Percentiles rank a stretch among this genome's conserved stretches.
Conservation (phyloP, 2,329 filamentous ascomycete species). For the Stromatinia cepivora region DNA sequence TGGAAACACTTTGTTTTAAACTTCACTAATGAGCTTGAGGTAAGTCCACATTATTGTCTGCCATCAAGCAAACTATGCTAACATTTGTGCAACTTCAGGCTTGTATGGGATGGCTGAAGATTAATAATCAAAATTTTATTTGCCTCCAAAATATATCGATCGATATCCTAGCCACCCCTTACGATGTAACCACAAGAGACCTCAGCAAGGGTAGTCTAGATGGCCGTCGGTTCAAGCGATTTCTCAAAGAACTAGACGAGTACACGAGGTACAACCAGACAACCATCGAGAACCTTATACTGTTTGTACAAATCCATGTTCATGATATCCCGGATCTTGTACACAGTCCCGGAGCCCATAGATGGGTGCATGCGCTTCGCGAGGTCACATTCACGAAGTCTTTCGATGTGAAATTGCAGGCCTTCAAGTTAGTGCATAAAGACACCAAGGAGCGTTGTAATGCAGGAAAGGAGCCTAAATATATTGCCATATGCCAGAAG, state of each 20-base stretch:
- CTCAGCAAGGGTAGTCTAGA: not conserved
- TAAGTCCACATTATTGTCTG: not conserved
- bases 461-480: accelerated
- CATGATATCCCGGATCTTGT: not conserved
- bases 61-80: not conserved
- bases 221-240: not conserved
- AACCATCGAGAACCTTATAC: not conserved
- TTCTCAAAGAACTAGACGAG: not conserved
- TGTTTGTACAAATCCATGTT: not conserved
- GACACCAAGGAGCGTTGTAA: not conserved
- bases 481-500: not conserved
- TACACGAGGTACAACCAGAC: not conserved
- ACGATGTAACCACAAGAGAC: not conserved
- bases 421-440: not conserved
- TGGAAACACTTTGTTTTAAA: not conserved
- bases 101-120: not conserved
- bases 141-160: not conserved
- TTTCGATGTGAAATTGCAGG: not conserved
- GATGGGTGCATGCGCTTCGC: not conserved
- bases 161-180: not conserved
- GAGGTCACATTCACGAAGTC: not conserved
- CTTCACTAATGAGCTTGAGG: not conserved
- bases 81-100: not conserved
- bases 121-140: not conserved
- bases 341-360: not conserved